Percentiles rank a stretch among this genome's conserved stretches.
phyloP scores from a whole-genome alignment of 1,139 yeast species.

The Yamadazyma atmosphaerica region DNA sequence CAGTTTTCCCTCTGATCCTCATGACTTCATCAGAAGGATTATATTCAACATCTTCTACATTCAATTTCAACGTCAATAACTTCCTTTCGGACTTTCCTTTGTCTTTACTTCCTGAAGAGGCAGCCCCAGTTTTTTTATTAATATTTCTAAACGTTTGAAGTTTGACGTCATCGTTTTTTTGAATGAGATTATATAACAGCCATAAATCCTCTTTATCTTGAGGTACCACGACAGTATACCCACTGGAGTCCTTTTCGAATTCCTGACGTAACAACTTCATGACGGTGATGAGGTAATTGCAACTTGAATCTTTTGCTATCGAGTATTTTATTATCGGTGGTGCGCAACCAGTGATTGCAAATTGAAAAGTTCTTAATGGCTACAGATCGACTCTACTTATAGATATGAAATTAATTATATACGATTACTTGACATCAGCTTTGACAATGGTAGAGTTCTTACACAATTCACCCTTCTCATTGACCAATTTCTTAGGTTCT shows the following conservation, averaged over 20 bases:
- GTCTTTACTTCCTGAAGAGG: constrained; percentile 25
- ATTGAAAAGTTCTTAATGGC: too few species aligned
- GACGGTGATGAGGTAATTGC: too few species aligned
- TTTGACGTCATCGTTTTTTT: constrained; percentile 71
- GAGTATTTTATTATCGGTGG: too few species aligned
- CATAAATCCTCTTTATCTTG: constrained; percentile 93
- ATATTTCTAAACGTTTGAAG: constrained; percentile 69
- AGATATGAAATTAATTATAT: too few species aligned
- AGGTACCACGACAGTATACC: constrained; percentile 66
- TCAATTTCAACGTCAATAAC: constrained; percentile 52
- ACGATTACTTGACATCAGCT: constrained; percentile 80
- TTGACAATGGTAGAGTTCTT: constrained; percentile 64
- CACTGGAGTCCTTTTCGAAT: constrained; percentile 56
- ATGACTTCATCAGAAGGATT: constrained; percentile 75
- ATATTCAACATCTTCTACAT: constrained; percentile 73
- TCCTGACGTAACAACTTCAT: constrained; percentile 17
- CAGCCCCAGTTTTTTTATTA: constrained; percentile 38
- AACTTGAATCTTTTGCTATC: too few species aligned
- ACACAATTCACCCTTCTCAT: constrained; percentile 70
- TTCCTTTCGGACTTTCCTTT: constrained; percentile 59
- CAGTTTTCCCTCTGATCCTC: constrained; percentile 79
- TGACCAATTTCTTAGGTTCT: constrained; percentile 74
- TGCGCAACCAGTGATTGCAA: too few species aligned
- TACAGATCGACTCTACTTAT: too few species aligned
- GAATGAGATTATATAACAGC: constrained; percentile 79